Evolutionary conservation across 257 asterid genomes (phyloP).

Genomic region (Handroanthus guayacan): DNA sequence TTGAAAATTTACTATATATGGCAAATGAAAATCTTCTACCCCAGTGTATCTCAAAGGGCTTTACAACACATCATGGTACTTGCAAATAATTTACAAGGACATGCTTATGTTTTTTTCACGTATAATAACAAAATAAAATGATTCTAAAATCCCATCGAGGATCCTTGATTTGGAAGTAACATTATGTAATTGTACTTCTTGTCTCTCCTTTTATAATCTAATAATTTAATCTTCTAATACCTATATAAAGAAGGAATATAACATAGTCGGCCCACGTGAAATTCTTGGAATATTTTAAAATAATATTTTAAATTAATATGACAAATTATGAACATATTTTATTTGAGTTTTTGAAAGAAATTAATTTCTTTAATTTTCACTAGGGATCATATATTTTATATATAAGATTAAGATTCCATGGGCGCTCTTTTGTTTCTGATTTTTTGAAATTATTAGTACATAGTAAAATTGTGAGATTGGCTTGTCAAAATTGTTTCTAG

Average conservation of each 20-base stretch:
- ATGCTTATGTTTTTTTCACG: conserved; percentile 35
- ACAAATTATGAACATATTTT: no score
- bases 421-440: no score
- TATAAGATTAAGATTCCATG: no score
- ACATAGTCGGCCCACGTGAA: conserved; percentile 36
- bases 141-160: conserved; percentile 31
- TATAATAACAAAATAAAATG: conserved; percentile 40
- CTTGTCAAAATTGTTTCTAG: no score
- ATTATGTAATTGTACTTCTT: conserved; percentile 2
- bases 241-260: conserved; percentile 10
- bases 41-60: neutral
- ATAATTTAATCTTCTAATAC: neutral
- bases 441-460: no score
- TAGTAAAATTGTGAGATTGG: no score
- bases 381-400: no score
- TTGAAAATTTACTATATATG: neutral
- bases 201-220: conserved; percentile 11
- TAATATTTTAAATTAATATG: neutral
- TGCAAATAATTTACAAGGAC: conserved; percentile 30
- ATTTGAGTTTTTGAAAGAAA: no score
- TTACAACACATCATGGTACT: conserved; percentile 18
- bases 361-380: no score
- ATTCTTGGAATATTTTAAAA: neutral
- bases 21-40: no score
- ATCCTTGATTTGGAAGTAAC: conserved; percentile 45